Base-by-base conservation (phyloP, 2,329 filamentous ascomycete genomes). In the Dryadomyces sulphureus region DNA sequence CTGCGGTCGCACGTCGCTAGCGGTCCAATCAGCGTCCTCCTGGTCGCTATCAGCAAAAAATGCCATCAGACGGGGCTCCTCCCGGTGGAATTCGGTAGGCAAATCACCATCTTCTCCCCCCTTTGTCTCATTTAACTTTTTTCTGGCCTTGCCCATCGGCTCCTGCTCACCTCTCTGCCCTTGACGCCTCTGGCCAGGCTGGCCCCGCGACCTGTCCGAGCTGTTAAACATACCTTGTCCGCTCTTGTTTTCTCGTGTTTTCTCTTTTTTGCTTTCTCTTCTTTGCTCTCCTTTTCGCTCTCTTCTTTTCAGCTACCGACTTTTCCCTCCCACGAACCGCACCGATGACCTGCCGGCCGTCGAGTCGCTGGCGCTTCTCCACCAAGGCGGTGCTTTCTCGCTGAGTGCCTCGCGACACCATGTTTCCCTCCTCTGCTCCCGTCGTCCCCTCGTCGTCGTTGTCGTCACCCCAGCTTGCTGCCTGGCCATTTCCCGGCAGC, bases 401-500 rank as follows among this genome's bases (percentile, higher is more conserved):
- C 16, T 32, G 27, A 32, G 27, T 32, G 27, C 27, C 9, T 12
- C 27, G 27, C 27, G 27, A 32, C 27, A n/a, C n/a, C n/a, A n/a
- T n/a, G n/a, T n/a, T n/a, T n/a, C n/a, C n/a, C n/a, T n/a, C n/a
- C n/a, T n/a, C n/a, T n/a, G n/a, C n/a, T n/a, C n/a, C n/a, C n/a
- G n/a, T n/a, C 34, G 38, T 46, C 27, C n/a, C 43, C 34, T 38
- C 42, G 2, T 2, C 36, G 7, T 20, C 42, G 22, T 19, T 32
- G 27, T 43, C 48, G 25, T 41, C 44, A 30, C 44, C 41, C 24
- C 45, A 45, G 38, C 49, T 50, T 46, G 45, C 49, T 22, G 45
- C 49, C 5, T 50, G 46, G 46, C 42, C 50, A 16, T 47, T 48
- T 32, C 52, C 48, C 36, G 54, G 55, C 38, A 51, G 38, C 41